phyloP scores from a whole-genome alignment of 208 protist genomes.

The Crithidia mellificae region DNA sequence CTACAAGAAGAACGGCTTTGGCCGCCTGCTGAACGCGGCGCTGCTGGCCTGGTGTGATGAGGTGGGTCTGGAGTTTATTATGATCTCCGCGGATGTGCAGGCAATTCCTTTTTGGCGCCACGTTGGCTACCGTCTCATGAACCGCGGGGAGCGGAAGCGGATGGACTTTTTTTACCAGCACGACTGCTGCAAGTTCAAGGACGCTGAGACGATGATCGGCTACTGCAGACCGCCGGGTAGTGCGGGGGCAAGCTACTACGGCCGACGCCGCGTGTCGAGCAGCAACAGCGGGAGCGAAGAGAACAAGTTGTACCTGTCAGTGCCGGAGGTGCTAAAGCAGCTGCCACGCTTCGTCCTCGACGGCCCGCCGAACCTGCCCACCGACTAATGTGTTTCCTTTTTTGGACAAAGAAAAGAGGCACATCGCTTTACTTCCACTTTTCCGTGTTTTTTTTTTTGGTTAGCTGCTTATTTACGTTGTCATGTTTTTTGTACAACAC shows the following conservation, averaged over 20 bases:
- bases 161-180: slow-evolving; percentile 90
- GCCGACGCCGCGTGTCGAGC: background rate
- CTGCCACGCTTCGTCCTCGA: slow-evolving; percentile 57
- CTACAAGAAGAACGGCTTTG: slow-evolving; percentile 88
- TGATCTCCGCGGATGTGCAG: slow-evolving; percentile 88
- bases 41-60: slow-evolving; percentile 67
- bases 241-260: background rate
- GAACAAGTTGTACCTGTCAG: slow-evolving; percentile 17
- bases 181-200: slow-evolving; percentile 86
- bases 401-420: background rate
- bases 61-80: slow-evolving; percentile 73
- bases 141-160: slow-evolving; percentile 62
- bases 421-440: too few relatives aligned
- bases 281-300: slow-evolving; percentile 1
- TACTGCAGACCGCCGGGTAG: slow-evolving; percentile 42
- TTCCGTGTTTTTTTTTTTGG: too few relatives aligned
- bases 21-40: slow-evolving; percentile 72
- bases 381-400: slow-evolving; percentile 12
- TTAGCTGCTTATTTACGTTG: too few relatives aligned
- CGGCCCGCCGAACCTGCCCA: slow-evolving; percentile 38
- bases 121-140: slow-evolving; percentile 78
- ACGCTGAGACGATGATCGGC: slow-evolving; percentile 81
- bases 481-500: too few relatives aligned
- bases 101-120: slow-evolving; percentile 84
- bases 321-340: slow-evolving; percentile 33